phyloP scores from a whole-genome alignment of 1,284 basidiomycete genomes.

The Blastosporella zonata region DNA sequence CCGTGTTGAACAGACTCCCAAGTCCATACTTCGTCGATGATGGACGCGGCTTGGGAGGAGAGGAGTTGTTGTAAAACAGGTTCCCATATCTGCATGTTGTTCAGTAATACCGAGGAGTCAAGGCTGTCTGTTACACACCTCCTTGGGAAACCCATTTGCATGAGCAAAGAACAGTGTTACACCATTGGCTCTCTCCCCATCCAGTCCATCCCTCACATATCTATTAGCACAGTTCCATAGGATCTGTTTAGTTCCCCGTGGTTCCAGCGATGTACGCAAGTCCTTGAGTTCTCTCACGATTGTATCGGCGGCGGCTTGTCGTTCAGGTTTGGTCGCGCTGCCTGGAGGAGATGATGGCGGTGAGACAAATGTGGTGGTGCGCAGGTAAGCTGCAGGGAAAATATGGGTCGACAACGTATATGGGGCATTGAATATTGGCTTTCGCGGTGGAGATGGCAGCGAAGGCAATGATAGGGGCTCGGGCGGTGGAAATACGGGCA shows the following conservation, averaged over 20 bases:
- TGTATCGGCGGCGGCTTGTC: slow-evolving; percentile 24
- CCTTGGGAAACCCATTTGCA: slow-evolving; percentile 83
- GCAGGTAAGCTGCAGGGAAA: slow-evolving; percentile 69
- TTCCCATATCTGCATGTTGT: slow-evolving; percentile 57
- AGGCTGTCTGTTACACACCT: slow-evolving; percentile 44
- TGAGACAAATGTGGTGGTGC: slow-evolving; percentile 46
- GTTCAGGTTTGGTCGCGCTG: slow-evolving; percentile 32
- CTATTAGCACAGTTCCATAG: slow-evolving; percentile 59
- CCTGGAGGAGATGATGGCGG: slow-evolving; percentile 32
- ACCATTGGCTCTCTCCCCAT: slow-evolving; percentile 29
- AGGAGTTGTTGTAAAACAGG: slow-evolving; percentile 53
- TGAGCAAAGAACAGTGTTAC: slow-evolving; percentile 73
- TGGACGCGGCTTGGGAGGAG: slow-evolving; percentile 28
- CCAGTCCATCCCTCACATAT: slow-evolving; percentile 37
- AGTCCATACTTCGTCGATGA: slow-evolving; percentile 75
- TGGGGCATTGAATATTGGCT: slow-evolving; percentile 29
- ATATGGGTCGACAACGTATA: slow-evolving; percentile 61
- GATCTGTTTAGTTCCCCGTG: slow-evolving; percentile 36
- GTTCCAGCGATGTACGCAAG: slow-evolving; percentile 24
- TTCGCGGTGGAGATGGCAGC: slow-evolving; percentile 34
- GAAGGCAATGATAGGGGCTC: slow-evolving; percentile 26
- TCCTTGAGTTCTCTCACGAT: slow-evolving; percentile 25
- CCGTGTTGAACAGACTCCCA: slow-evolving; percentile 80
- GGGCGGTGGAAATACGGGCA: slow-evolving; percentile 39
- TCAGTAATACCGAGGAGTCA: neutral